Evolutionary conservation across 306 rosid species (phyloP).

Genomic region (Ammopiptanthus mongolicus): DNA sequence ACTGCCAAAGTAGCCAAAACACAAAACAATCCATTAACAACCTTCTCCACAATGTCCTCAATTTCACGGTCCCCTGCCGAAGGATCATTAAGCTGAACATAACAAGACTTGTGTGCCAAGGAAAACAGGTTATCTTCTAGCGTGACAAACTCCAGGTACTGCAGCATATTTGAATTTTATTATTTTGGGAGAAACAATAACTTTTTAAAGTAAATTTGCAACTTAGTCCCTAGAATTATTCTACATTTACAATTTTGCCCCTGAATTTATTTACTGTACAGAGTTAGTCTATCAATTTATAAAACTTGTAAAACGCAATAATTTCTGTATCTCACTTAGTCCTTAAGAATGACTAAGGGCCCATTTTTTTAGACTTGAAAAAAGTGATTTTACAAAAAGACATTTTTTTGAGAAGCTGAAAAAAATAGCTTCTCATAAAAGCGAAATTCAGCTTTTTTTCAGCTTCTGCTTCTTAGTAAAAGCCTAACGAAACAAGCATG

Average conservation of each 20-base stretch:
- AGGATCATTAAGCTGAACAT: constrained; percentile 84
- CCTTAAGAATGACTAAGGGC: neutral
- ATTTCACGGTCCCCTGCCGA: constrained; percentile 91
- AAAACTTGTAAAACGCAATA: neutral
- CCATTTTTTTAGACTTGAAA: no score
- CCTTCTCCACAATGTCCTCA: constrained; percentile 78
- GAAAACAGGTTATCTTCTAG: constrained; percentile 84
- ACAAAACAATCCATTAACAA: constrained; percentile 73
- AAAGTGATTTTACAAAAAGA: no score
- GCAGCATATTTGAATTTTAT: no score
- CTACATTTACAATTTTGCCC: neutral
- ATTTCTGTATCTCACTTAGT: no score
- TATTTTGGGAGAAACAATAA: neutral
- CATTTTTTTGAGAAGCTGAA: no score
- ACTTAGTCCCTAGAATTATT: neutral
- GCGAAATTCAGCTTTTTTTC: no score
- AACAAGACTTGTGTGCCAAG: constrained; percentile 63
- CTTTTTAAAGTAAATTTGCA: no score
- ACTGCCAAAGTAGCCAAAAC: constrained; percentile 84
- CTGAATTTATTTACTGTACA: no score
- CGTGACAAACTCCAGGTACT: constrained; percentile 87
- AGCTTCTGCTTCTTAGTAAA: no score
- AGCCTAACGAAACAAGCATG: no score
- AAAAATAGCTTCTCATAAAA: no score
- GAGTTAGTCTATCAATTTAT: no score